These are phyloP conservation scores for Trichoderma sp. DNA, from an alignment of 2,329 filamentous ascomycete species.

Conservation along the genomic window DNA sequence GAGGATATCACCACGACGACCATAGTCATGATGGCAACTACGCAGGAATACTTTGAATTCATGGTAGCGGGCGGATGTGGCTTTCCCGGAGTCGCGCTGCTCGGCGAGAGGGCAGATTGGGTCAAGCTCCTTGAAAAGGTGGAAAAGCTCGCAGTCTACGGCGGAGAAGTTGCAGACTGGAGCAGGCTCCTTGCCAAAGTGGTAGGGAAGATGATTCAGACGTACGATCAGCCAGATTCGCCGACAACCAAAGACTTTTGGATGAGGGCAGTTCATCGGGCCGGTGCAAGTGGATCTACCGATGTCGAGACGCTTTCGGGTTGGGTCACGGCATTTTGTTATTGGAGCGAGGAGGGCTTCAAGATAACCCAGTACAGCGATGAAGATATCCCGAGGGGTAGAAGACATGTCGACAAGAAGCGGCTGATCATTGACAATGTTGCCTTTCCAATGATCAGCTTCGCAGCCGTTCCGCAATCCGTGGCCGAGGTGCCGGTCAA, in stretches of 20 bases:
- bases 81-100: slow-evolving; percentile 15
- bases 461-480: not conserved
- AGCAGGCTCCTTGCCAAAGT: not conserved
- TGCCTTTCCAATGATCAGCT: not conserved
- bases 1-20: slow-evolving; percentile 19
- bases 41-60: slow-evolving; percentile 27
- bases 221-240: slow-evolving; percentile 28
- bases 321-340: slow-evolving; percentile 30
- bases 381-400: no score
- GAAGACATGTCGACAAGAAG: not conserved
- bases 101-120: slow-evolving; percentile 27
- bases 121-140: slow-evolving; percentile 18
- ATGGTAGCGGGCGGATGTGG: slow-evolving; percentile 11
- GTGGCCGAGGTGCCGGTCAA: not conserved
- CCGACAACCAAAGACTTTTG: slow-evolving; percentile 29
- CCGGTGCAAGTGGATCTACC: slow-evolving; percentile 9
- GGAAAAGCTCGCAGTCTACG: not conserved
- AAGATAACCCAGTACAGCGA: no score
- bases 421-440: slow-evolving; percentile 1
- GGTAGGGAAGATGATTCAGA: slow-evolving; percentile 27
- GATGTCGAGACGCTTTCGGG: slow-evolving; percentile 23
- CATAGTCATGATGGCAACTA: slow-evolving; percentile 27
- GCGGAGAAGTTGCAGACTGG: not conserved
- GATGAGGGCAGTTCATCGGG: slow-evolving; percentile 31
- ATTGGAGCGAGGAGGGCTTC: slow-evolving; percentile 24